Base-by-base conservation (phyloP, 441 rosid species). In the Erysimum cheiri region DNA sequence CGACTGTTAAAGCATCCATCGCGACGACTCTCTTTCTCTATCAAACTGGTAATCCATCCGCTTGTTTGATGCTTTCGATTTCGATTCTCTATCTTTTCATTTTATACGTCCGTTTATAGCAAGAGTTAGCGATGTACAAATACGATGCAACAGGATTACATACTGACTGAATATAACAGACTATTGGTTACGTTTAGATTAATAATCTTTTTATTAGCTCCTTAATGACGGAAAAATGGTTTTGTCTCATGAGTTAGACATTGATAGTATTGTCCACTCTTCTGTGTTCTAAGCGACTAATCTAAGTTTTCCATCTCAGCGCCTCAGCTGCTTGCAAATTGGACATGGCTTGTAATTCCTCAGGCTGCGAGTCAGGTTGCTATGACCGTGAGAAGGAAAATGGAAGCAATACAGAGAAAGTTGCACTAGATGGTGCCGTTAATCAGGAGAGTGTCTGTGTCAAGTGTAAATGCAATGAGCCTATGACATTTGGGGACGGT, bases 401-500 rank as follows among this genome's bases (percentile, higher is more conserved):
- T 17, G 76, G 58, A 65, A 68, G 64, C 14, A 80, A 70, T 9
- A 61, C 37, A 47, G 77, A 54, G 41, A 63, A 47, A 11, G 52
- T 39, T 67, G 73, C 71, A 13, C 65, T 49, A 12, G 14, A 40
- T 32, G 41, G 26, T 44, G 48, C 9, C 39, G 29, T 33, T 32
- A 44, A 8, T 37, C 29, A 64, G 32, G 68, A 48, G 36, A 79
- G 58, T 72, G 75, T 85, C 2, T 92, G 98, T 81, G 19, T 86
- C 3, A 92, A 94, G 85, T 92, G 99, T 85, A 92, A 88, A 81
- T 52, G 77, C 73, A 86, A 73, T 68, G 77, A 73, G 32, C 83
- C 91, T 17, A 75, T 85, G 71, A 49, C 81, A 11, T 73, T 69
- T 28, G 80, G 64, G 3, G 80, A 73, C 3, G 83, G 77, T 60